These are phyloP conservation scores for Rhododendron ferrugineum DNA, from an alignment of 148 eudicot species.

Conservation along the genomic window DNA sequence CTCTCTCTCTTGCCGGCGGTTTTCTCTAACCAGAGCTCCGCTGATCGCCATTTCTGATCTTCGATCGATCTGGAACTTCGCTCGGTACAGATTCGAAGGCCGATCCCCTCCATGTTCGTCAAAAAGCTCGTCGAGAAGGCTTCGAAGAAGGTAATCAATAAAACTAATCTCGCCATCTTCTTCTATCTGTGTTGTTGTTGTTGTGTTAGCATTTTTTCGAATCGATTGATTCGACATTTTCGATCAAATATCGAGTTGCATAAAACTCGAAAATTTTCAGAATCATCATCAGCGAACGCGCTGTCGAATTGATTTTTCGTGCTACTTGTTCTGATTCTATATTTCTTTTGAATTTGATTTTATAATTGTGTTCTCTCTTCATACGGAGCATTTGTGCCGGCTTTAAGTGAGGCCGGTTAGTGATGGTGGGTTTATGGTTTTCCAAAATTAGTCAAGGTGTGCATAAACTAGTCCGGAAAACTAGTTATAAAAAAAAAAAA, in stretches of 20 bases:
- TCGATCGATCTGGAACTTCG: neutral
- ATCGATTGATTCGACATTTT: neutral
- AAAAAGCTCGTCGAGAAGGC: slow-evolving; percentile 49
- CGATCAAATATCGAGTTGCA: neutral
- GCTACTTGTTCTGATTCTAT: neutral
- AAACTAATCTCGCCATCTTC: neutral
- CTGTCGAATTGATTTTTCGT: neutral
- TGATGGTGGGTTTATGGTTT: no score
- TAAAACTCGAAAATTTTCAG: neutral
- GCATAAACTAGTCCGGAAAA: no score
- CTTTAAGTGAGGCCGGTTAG: no score
- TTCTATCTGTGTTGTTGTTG: neutral
- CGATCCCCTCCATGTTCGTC: slow-evolving; percentile 25
- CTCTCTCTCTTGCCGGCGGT: slow-evolving; percentile 20
- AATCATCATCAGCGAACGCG: neutral
- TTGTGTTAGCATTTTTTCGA: neutral
- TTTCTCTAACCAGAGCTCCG: slow-evolving; percentile 10
- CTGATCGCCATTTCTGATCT: neutral
- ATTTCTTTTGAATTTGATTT: neutral
- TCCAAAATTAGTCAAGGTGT: no score
- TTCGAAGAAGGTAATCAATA: slow-evolving; percentile 37
- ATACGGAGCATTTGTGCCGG: no score
- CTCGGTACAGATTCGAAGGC: neutral
- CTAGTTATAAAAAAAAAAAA: no score
- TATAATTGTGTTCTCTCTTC: no score